These are phyloP conservation scores for Dactylonectria estremocensis DNA, from an alignment of 2,329 filamentous ascomycete species.

Conservation along the genomic window DNA sequence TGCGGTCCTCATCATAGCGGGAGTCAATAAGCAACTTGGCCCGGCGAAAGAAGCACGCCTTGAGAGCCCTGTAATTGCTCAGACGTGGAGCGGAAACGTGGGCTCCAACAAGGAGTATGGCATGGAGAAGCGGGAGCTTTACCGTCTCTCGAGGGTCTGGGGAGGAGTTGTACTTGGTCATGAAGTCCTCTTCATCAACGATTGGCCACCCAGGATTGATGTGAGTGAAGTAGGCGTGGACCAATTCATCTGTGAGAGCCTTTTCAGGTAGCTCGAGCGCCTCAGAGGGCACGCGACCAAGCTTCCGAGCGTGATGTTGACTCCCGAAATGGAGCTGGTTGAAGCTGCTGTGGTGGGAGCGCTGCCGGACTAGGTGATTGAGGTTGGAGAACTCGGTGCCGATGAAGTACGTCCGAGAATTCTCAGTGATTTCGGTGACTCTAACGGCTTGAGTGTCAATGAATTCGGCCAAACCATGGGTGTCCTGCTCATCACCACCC, in stretches of 20 bases:
- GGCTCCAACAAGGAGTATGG: slow-evolving; percentile 66
- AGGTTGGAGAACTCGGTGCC: slow-evolving; percentile 70
- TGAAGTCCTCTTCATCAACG: slow-evolving; percentile 66
- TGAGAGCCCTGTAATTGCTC: slow-evolving; percentile 57
- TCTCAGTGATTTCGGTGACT: slow-evolving; percentile 61
- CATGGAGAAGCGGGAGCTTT: slow-evolving; percentile 65
- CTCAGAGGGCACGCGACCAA: slow-evolving; percentile 59
- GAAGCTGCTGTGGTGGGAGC: slow-evolving; percentile 47
- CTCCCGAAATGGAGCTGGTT: slow-evolving; percentile 54
- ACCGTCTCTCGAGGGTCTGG: slow-evolving; percentile 61
- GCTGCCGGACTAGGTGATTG: slow-evolving; percentile 68
- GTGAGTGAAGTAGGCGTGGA: slow-evolving; percentile 65
- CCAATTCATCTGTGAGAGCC: slow-evolving; percentile 63
- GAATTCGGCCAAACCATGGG: slow-evolving; percentile 63
- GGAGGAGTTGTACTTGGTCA: slow-evolving; percentile 63
- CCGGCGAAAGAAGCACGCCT: slow-evolving; percentile 65
- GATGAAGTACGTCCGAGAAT: slow-evolving; percentile 67
- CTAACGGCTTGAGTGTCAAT: slow-evolving; percentile 64
- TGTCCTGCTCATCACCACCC: slow-evolving; percentile 58
- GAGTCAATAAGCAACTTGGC: slow-evolving; percentile 68
- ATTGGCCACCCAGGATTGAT: slow-evolving; percentile 68
- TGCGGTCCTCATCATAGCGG: slow-evolving; percentile 67
- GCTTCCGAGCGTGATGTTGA: slow-evolving; percentile 55
- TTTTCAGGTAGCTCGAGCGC: slow-evolving; percentile 65
- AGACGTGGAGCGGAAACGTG: slow-evolving; percentile 61